A percentile compares a stretch with the other conserved stretches of the same genome.
Evolutionary conservation across 495 filamentous ascomycete genomes (phyloP).

Genomic region (Immersiella caudata): DNA sequence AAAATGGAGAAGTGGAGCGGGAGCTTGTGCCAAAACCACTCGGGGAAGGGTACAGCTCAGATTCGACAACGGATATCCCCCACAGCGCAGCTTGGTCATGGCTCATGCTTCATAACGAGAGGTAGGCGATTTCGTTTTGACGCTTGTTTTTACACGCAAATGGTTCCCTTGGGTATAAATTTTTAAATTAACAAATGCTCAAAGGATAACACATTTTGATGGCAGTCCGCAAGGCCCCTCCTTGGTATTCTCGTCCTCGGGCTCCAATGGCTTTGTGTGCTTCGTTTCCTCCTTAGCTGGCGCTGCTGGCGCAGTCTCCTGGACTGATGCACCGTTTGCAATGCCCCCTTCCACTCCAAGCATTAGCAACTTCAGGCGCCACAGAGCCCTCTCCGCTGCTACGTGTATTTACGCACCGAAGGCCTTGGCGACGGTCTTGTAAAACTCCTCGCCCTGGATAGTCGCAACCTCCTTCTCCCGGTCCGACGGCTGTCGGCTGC

Average conservation of each 20-base stretch:
- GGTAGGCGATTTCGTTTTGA: too few species aligned
- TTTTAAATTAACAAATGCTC: not conserved
- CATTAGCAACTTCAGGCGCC: conserved; percentile 28
- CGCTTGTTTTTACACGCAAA: too few species aligned
- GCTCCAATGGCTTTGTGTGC: not conserved
- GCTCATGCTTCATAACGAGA: too few species aligned
- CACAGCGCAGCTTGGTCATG: too few species aligned
- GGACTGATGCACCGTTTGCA: not conserved
- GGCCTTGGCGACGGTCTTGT: conserved; percentile 72
- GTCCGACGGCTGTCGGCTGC: conserved; percentile 75
- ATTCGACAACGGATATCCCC: too few species aligned
- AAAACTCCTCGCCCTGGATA: conserved; percentile 86
- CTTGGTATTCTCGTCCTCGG: conserved; percentile 22
- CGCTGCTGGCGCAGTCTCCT: not conserved
- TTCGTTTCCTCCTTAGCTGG: conserved; percentile 9
- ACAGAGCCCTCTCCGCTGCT: conserved; percentile 34
- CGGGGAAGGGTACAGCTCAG: too few species aligned
- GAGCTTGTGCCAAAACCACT: too few species aligned
- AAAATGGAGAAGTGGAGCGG: not conserved
- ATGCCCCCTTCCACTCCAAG: conserved; percentile 20
- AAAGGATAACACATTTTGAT: conserved; percentile 27
- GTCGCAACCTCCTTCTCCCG: conserved; percentile 77
- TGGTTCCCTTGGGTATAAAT: too few species aligned
- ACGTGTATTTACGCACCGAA: conserved; percentile 81
- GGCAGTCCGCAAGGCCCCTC: conserved; percentile 31